Conservation (phyloP, 305 asterid genomes). For the Euphrasia arctica region DNA sequence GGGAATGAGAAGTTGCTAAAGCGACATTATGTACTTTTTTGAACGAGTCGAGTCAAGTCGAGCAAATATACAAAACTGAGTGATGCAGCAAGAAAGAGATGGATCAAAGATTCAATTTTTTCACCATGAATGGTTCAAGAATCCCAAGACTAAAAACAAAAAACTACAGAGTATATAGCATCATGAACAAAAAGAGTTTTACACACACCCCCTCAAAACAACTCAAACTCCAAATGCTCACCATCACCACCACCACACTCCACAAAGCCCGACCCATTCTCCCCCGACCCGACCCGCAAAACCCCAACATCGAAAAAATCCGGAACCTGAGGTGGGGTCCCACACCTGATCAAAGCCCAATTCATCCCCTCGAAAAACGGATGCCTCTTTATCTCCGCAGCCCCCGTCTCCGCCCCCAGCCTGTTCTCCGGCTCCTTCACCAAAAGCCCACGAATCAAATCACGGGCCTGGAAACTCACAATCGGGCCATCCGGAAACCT, state of each 20-base stretch:
- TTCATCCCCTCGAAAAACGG: conserved; percentile 84
- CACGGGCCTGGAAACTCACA: conserved; percentile 84
- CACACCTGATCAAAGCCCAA: conserved; percentile 90
- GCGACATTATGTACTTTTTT: not conserved
- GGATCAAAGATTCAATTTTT: not conserved
- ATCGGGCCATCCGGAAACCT: conserved; percentile 74
- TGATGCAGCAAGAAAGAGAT: not conserved
- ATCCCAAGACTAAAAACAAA: not conserved
- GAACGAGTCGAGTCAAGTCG: too few relatives aligned
- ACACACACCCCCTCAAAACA: conserved; percentile 43
- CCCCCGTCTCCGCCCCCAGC: conserved; percentile 76
- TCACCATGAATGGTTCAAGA: not conserved
- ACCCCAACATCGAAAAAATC: conserved; percentile 44
- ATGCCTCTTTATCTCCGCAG: conserved; percentile 95
- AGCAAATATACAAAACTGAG: too few relatives aligned
- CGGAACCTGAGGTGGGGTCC: conserved; percentile 77
- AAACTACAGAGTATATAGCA: not conserved
- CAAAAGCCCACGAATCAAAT: conserved; percentile 66
- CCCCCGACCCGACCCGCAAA: conserved; percentile 31
- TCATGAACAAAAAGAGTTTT: not conserved
- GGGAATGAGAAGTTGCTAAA: not conserved
- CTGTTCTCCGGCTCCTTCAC: conserved; percentile 85
- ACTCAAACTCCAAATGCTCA: conserved; percentile 66
- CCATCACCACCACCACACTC: conserved; percentile 38
- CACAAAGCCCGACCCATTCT: conserved; percentile 38